Conservation (phyloP, 192 early-diverging fungal species). For the Nowakowskiella sp. region DNA sequence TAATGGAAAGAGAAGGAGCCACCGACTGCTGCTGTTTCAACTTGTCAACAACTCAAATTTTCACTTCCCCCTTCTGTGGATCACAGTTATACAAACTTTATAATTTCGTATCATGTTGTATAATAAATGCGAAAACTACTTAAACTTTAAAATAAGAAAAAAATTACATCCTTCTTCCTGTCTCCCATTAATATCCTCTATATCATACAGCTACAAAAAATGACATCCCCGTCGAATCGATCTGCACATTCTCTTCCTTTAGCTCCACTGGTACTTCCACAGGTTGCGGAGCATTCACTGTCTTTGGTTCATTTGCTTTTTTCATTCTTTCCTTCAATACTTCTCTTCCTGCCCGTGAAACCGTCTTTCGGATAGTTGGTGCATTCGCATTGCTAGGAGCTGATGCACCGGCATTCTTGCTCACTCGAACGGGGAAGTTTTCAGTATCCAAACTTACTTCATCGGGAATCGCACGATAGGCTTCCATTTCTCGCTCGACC, state of each 20-base stretch:
- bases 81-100: no score
- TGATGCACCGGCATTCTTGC: neutral
- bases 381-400: neutral
- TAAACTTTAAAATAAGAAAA: no score
- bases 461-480: neutral
- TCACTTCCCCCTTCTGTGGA: no score
- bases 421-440: neutral
- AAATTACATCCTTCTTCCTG: no score
- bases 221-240: neutral
- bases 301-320: neutral
- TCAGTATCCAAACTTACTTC: neutral
- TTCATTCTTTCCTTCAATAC: neutral
- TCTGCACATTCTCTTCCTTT: neutral
- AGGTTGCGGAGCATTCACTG: neutral
- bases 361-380: no score
- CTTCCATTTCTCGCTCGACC: neutral
- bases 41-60: no score
- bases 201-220: slow-evolving; percentile 1
- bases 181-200: no score
- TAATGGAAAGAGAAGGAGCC: no score
- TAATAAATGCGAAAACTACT: no score
- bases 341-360: neutral
- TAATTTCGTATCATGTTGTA: no score
- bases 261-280: neutral
- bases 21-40: no score